phyloP scores from a whole-genome alignment of 768 basidiomycete genomes.

The Lactarius psammicola region DNA sequence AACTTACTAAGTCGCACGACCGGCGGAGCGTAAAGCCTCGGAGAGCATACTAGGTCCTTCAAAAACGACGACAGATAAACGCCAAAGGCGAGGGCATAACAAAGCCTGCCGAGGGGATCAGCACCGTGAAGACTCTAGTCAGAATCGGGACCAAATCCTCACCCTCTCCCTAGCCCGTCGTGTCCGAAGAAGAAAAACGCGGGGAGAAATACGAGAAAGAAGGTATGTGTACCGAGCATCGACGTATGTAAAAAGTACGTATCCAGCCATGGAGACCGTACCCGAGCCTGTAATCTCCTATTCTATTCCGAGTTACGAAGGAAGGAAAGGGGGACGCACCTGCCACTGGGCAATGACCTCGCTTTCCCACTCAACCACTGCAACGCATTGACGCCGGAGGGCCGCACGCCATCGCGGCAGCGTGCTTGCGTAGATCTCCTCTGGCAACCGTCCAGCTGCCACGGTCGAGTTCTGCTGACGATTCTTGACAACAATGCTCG shows the following conservation, averaged over 20 bases:
- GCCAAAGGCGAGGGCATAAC: constrained; percentile 70
- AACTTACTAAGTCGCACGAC: constrained; percentile 82
- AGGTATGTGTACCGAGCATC: constrained; percentile 80
- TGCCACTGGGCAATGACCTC: constrained; percentile 63
- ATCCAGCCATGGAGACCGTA: constrained; percentile 70
- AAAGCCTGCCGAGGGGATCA: constrained; percentile 45
- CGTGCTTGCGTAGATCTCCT: constrained; percentile 62
- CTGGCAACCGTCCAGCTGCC: constrained; percentile 34
- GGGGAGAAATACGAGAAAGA: constrained; percentile 90
- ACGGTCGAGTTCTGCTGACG: constrained; percentile 16
- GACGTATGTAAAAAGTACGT: constrained; percentile 83
- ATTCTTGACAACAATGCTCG: neutral
- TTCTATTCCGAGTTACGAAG: constrained; percentile 21
- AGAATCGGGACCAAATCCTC: constrained; percentile 30
- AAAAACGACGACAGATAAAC: constrained; percentile 85
- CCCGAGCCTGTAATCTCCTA: constrained; percentile 38
- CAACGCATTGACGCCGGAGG: constrained; percentile 54
- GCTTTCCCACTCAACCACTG: constrained; percentile 57
- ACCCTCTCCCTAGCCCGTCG: constrained; percentile 70
- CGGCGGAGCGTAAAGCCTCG: constrained; percentile 87
- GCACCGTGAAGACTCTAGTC: constrained; percentile 2
- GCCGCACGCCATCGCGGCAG: constrained; percentile 66
- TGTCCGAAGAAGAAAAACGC: constrained; percentile 88
- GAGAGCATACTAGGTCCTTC: constrained; percentile 89
- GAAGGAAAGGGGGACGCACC: constrained; percentile 38